Evolutionary conservation across 345 rosid genomes (phyloP).

Genomic region (Cardamine chenopodiifolia): DNA sequence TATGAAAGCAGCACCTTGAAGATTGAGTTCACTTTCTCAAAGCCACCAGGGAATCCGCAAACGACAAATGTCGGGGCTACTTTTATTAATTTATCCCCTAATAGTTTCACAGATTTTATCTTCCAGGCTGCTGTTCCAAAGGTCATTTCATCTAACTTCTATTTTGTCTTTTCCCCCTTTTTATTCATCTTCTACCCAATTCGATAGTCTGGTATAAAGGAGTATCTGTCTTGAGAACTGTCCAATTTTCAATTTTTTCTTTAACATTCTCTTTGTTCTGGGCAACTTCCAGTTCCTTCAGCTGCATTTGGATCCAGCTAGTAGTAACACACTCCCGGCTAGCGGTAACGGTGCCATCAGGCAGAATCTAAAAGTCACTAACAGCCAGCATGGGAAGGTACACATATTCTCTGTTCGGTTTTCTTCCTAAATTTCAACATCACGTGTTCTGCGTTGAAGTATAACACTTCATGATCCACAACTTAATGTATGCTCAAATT

Average conservation of each 20-base stretch:
- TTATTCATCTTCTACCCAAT: neutral
- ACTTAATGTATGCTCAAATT: neutral
- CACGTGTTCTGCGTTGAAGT: neutral
- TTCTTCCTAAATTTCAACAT: constrained; percentile 12
- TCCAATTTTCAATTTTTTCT: neutral
- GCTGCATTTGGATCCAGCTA: constrained; percentile 91
- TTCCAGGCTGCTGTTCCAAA: constrained; percentile 99
- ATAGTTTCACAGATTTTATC: constrained; percentile 69
- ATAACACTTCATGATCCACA: constrained; percentile 18
- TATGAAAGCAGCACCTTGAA: constrained; percentile 83
- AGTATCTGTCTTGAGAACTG: neutral
- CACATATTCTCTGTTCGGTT: constrained; percentile 5
- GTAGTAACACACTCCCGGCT: constrained; percentile 69
- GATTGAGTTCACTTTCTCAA: constrained; percentile 77
- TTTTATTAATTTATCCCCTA: constrained; percentile 72
- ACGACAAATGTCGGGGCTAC: constrained; percentile 68
- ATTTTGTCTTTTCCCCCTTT: too few species aligned
- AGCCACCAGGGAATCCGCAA: constrained; percentile 73
- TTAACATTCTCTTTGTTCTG: constrained; percentile 19
- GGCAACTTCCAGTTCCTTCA: constrained; percentile 80
- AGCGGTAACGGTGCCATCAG: constrained; percentile 60
- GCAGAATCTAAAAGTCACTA: constrained; percentile 75
- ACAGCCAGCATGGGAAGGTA: constrained; percentile 99
- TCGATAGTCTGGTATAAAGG: neutral
- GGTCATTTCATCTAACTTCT: constrained; percentile 49